Evolutionary conservation across 139 green algal species (phyloP).

Genomic region (Ulvella scutata): DNA sequence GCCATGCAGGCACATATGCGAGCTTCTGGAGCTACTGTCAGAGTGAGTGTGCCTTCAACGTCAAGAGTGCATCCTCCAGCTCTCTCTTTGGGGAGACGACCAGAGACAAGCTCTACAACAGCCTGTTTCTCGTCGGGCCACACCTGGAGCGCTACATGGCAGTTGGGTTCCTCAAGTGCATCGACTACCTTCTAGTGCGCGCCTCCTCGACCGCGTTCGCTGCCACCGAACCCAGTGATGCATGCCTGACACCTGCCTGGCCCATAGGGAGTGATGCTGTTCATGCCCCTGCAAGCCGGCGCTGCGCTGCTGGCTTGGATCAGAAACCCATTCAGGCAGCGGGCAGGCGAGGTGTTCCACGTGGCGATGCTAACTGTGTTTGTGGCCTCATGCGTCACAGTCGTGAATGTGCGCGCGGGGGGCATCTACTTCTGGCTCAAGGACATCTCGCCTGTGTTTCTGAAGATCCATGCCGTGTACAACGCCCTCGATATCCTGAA

Average conservation of each 20-base stretch:
- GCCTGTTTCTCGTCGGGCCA: neutral
- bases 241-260: too few species aligned
- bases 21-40: too few species aligned
- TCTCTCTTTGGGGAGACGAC: neutral
- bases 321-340: neutral
- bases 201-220: too few species aligned
- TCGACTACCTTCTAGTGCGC: neutral
- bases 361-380: neutral
- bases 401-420: neutral
- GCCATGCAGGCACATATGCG: too few species aligned
- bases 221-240: too few species aligned
- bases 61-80: neutral
- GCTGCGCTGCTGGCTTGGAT: neutral
- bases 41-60: too few species aligned
- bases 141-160: neutral
- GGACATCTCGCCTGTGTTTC: neutral
- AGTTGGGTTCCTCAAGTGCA: neutral
- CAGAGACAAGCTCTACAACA: neutral
- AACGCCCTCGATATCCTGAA: neutral
- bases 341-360: neutral
- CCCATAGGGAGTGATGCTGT: neutral
- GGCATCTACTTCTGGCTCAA: conserved; percentile 3
- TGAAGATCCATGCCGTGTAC: neutral
- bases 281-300: neutral
- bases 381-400: neutral